Base-by-base conservation (phyloP, 139 green algal genomes). In the Penium margaritaceum region DNA sequence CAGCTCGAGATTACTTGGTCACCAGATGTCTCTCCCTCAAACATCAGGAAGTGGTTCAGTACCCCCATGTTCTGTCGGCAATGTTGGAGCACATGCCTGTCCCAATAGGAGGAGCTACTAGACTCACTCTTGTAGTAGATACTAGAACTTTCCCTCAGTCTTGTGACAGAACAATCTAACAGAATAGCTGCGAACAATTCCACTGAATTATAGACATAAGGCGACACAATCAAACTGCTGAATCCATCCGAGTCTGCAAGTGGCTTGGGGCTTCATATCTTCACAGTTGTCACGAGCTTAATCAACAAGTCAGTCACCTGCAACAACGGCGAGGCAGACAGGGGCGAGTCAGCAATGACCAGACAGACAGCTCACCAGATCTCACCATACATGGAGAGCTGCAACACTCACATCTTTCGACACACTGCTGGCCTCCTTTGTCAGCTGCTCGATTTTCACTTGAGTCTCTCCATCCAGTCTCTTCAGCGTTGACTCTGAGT, bases 281-380 rank as follows among this genome's bases (percentile, higher is more conserved):
- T 71, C 19, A 77, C 70, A 12, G 39, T 65, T 36, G 54, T 73
- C 27, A 66, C 70, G 53, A 77, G 36, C 24, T 73, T 76, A 37
- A 77, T n/a, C 30, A 77, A 34, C 57, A 77, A 62, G 4, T 2
- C n/a, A 29, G 58, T 58, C 27, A 77, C 70, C 70, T 77, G 70
- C 57, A 77, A 9, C 24, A 24, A 69, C 71, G 36, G 19, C 5
- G 76, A 33, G 34, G 19, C 7, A 73, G 19, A 61, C 47, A 32
- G 72, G 47, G 7, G 64, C 2, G 37, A 29, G 75, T 19, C 15
- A 30, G 21, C 0, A 46, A 67, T 61, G 1, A 33, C 58, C 36
- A n/a, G 41, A 1, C 67, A 70, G 9, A 34, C 35, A 12, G 71
- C n/a, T n/a, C 36, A 43, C 36, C 1, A 60, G 29, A 70, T 70